Evolutionary conservation across 805 yeast genomes (phyloP), one percentile per base, ranked within the genome.

Genomic region (Starmerella apis): DNA sequence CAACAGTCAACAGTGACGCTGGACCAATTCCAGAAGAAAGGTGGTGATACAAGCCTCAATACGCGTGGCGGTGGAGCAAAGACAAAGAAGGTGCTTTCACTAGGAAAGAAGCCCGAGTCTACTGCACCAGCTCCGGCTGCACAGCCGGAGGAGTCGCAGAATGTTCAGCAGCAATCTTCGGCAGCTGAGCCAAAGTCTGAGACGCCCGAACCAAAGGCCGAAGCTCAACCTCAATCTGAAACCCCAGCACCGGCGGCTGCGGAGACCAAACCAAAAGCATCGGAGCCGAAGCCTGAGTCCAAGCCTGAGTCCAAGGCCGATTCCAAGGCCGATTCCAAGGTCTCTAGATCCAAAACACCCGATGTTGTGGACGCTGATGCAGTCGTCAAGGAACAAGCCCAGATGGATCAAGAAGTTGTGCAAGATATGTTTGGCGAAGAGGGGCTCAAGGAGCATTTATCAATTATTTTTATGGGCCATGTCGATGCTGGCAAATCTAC

Each of bases 401-500:
- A 57, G 55, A 58, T 63, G 41, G 65, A 90, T 65, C 84, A 84
- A 63, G 92, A 82, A 60, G 78, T 88, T 56, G 86, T 92, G 56
- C 81, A 78, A 51, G 98, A 94, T 62, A 71, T 92, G 84, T 92
- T 86, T 64, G 96, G 96, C 57, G 60, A 48, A 36, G 59, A 55
- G 46, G 62, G 55, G 23, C 47, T 62, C 48, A 92, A 92, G 69
- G 98, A 90, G 67, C 98, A 92, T 71, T 78, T 92, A 66, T 88
- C 96, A 18, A 83, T 92, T 60, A 86, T 92, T 60, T 92, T 92
- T 71, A 92, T 92, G 97, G 99, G 99, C 61, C 99, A 92, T 66
- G 99, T 92, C 59, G 98, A 92, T 76, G 98, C 98, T 31, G 98
- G 99, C 67, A 92, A 92, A 70, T 86, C 96, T 47, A 92, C 99